Evolutionary conservation across 1,284 basidiomycete species (phyloP).

Genomic region (Leccinum griseonigrum): DNA sequence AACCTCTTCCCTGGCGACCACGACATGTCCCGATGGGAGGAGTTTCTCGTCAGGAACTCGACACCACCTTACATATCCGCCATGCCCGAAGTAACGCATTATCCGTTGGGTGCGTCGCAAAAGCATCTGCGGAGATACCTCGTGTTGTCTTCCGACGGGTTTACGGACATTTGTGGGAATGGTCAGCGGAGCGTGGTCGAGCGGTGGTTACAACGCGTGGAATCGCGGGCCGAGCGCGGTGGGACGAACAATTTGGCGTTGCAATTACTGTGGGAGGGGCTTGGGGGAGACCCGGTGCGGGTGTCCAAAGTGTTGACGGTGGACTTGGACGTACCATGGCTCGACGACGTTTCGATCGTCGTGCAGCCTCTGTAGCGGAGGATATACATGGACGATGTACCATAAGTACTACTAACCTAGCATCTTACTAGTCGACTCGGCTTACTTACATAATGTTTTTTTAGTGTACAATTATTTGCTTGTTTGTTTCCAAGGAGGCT

Average conservation of each 20-base stretch:
- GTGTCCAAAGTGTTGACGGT: conserved; percentile 63
- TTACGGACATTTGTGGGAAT: conserved; percentile 57
- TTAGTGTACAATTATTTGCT: neutral
- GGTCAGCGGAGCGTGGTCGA: conserved; percentile 44
- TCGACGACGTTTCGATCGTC: conserved; percentile 69
- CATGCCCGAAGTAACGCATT: conserved; percentile 59
- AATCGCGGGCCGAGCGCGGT: conserved; percentile 7
- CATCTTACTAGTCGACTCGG: neutral
- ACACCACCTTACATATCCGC: conserved; percentile 71
- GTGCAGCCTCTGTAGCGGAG: conserved; percentile 53
- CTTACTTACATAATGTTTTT: neutral
- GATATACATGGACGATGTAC: neutral
- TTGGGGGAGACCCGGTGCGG: conserved; percentile 55
- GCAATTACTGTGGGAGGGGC: conserved; percentile 50
- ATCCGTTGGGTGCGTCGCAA: conserved; percentile 37
- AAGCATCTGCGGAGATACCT: conserved; percentile 45
- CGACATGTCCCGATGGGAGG: conserved; percentile 61
- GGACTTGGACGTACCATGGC: conserved; percentile 64
- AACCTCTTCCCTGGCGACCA: conserved; percentile 63
- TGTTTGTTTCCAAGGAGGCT: conserved; percentile 10
- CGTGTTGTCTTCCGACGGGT: conserved; percentile 65
- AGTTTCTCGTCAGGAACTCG: conserved; percentile 56
- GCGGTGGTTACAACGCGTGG: conserved; percentile 39
- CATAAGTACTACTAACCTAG: conserved; percentile 8
- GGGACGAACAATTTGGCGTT: conserved; percentile 41